Percentiles rank a stretch among this genome's conserved stretches.
These are phyloP conservation scores for Diutina mesorugosa DNA, from an alignment of 1,139 yeast genomes.

Conservation along the genomic window DNA sequence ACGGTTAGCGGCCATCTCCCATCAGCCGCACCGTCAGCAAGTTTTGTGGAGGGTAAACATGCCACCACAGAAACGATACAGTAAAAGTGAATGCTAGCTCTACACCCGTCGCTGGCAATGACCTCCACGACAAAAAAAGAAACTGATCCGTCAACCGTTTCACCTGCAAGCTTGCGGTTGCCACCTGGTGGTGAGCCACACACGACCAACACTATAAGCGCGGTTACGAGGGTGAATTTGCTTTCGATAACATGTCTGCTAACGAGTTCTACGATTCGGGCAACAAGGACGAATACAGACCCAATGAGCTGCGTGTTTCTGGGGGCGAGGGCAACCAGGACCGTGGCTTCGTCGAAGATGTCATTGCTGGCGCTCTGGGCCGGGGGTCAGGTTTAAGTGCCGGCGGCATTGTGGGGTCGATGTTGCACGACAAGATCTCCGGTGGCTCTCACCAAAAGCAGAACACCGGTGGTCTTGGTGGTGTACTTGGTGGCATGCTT, in stretches of 20 bases:
- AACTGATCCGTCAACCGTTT: too few species aligned
- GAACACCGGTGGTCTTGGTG: not conserved
- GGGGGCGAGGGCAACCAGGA: not conserved
- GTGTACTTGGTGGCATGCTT: not conserved
- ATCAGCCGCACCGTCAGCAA: too few species aligned
- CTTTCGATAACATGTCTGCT: not conserved
- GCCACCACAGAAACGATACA: too few species aligned
- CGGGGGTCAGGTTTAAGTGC: not conserved
- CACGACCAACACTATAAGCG: not conserved
- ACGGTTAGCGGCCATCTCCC: too few species aligned
- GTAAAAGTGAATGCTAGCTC: too few species aligned
- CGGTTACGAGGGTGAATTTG: not conserved
- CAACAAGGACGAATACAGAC: not conserved
- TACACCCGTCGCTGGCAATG: too few species aligned
- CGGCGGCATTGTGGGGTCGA: not conserved
- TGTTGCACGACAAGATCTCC: not conserved
- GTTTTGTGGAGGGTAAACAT: too few species aligned
- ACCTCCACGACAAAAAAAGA: not conserved
- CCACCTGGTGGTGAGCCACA: not conserved
- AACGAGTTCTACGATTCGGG: conserved; percentile 1
- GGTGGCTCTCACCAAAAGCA: not conserved
- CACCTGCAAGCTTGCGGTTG: not conserved
- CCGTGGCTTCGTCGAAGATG: not conserved
- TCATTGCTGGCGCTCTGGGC: conserved; percentile 1
- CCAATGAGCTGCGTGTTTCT: not conserved